A percentile compares a stretch with the other conserved stretches of the same genome.
These are phyloP conservation scores for Boletus insuetus DNA, from an alignment of 768 basidiomycete genomes.

Conservation along the genomic window DNA sequence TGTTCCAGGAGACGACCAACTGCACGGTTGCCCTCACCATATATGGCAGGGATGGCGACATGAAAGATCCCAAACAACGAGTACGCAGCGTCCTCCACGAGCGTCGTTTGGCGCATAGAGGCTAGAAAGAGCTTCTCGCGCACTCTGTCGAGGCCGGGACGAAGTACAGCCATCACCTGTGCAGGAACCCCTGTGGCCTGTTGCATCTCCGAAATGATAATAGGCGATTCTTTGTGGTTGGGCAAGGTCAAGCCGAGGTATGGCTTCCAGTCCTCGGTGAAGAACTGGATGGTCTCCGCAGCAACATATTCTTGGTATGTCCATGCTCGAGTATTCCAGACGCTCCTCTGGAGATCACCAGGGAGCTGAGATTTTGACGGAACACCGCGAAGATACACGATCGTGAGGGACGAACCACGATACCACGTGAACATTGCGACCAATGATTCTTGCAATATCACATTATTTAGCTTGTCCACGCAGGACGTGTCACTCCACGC, in stretches of 20 bases:
- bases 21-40: background rate
- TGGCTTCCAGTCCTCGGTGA: too few relatives aligned
- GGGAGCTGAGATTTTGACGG: background rate
- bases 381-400: slow-evolving; percentile 2
- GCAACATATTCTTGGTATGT: too few relatives aligned
- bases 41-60: background rate
- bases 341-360: background rate
- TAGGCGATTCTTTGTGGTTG: too few relatives aligned
- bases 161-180: background rate
- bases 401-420: too few relatives aligned
- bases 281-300: too few relatives aligned
- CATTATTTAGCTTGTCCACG: background rate
- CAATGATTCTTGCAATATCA: background rate
- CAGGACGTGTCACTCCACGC: slow-evolving; percentile 2
- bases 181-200: background rate
- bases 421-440: slow-evolving; percentile 10
- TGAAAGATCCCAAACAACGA: background rate
- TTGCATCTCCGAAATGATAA: background rate
- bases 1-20: background rate
- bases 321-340: slow-evolving; percentile 5
- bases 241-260: too few relatives aligned
- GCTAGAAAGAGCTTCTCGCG: too few relatives aligned
- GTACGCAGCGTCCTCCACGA: background rate
- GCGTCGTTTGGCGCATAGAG: background rate
- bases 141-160: background rate